Evolutionary conservation across 441 rosid species (phyloP), one percentile per base, ranked within the genome.

Genomic region (Manihot esculenta): DNA sequence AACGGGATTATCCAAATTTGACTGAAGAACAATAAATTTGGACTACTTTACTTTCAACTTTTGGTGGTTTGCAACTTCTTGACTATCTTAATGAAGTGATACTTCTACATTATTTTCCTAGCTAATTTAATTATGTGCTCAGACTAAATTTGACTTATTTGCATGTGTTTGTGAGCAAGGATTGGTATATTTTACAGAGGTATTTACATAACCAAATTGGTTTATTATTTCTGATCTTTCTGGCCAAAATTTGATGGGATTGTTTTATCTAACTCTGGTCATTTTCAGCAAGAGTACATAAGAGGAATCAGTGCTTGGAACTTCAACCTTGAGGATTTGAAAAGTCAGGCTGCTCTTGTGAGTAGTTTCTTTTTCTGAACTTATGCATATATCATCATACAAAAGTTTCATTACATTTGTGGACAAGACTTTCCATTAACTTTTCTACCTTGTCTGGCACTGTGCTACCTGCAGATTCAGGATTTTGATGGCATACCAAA

Each of bases 231-330:
- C 47, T 62, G 45, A 35, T 50, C 23, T 62, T 68, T 51, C 54
- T 69, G 21, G 20, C 67, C 49, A 49, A 69, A 30, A 62, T 47
- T 54, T 49, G 50, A 59, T 76, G 38, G 63, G 20, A 50, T 60
- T 76, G 33, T 73, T 63, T n/a, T 53, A 48, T 71, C 51, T 62
- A 20, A 64, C 20, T 56, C 13, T 76, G 58, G 45, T 73, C 58
- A 64, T 71, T 69, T 79, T 89, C 91, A 91, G 97, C 97, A 92
- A 92, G 99, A 95, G 82, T 95, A 95, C 74, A 89, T 88, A 53
- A 83, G 84, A 85, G 99, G 99, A 81, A 87, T 95, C 78, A 95
- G 99, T 79, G 98, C 92, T 66, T 95, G 98, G 99, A 91, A 95
- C 83, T 95, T 95, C 83, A 93, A 93, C 82, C 88, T 95, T n/a